Evolutionary conservation across 1,284 basidiomycete genomes (phyloP).

Genomic region (Ustilago tritici): DNA sequence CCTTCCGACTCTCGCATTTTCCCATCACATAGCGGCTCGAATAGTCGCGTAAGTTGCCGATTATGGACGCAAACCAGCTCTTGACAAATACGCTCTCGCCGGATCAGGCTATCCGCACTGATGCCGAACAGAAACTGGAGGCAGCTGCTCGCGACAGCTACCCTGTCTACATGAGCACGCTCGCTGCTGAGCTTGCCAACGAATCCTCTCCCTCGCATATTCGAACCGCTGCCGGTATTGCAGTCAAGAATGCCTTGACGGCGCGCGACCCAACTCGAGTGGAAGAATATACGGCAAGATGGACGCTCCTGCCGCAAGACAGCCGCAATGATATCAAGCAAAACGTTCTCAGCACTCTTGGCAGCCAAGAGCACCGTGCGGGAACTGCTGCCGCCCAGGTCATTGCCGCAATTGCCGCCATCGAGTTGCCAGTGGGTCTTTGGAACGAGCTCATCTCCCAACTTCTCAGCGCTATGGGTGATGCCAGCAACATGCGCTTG

Average conservation of each 20-base stretch:
- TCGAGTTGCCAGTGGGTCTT: conserved; percentile 87
- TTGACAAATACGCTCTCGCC: conserved; percentile 68
- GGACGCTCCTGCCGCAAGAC: conserved; percentile 80
- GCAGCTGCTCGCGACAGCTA: conserved; percentile 66
- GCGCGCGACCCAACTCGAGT: conserved; percentile 81
- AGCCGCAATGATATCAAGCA: conserved; percentile 88
- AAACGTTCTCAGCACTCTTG: conserved; percentile 84
- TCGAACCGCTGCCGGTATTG: conserved; percentile 92
- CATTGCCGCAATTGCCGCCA: conserved; percentile 90
- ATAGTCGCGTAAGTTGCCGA: conserved; percentile 18
- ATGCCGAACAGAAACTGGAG: conserved; percentile 68
- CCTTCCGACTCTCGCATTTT: background rate
- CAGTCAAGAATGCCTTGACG: conserved; percentile 93
- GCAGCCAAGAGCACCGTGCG: conserved; percentile 79
- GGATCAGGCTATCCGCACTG: conserved; percentile 60
- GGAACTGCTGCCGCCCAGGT: conserved; percentile 92
- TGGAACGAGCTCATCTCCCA: conserved; percentile 92
- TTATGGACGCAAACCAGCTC: conserved; percentile 68
- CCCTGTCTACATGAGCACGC: conserved; percentile 63
- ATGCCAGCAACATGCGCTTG: conserved; percentile 80
- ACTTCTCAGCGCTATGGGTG: conserved; percentile 87
- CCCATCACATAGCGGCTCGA: conserved; percentile 13
- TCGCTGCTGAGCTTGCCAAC: conserved; percentile 64
- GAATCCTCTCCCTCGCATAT: conserved; percentile 74
- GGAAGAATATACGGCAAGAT: conserved; percentile 71